These are phyloP conservation scores for Dryas alaskensis DNA, from an alignment of 306 rosid species.

Conservation along the genomic window DNA sequence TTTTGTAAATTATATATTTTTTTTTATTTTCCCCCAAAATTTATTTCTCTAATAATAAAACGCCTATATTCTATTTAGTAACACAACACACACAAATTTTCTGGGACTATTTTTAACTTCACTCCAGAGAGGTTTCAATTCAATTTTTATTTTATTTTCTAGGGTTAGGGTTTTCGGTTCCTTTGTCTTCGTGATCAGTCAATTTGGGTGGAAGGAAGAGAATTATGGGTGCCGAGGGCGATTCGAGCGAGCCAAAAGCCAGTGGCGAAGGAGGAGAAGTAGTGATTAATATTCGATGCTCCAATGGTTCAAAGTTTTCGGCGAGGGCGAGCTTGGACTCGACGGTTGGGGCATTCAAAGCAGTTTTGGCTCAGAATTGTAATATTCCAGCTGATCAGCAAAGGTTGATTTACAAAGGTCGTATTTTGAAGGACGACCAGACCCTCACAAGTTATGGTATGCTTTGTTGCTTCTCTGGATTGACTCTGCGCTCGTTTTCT, in stretches of 20 bases:
- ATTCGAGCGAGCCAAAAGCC: conserved; percentile 40
- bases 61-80: not conserved
- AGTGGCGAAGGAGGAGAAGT: conserved; percentile 27
- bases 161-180: conserved; percentile 31
- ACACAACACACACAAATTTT: not conserved
- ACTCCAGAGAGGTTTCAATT: not conserved
- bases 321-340: conserved; percentile 31
- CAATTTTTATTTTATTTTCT: not conserved
- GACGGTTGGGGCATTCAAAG: conserved; percentile 40
- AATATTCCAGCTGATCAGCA: conserved; percentile 50
- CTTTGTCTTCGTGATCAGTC: conserved; percentile 13
- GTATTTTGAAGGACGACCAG: conserved; percentile 53
- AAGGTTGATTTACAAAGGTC: conserved; percentile 54
- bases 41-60: not conserved
- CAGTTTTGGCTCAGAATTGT: conserved; percentile 39
- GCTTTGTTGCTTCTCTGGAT: not conserved
- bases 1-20: conserved; percentile 3
- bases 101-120: conserved; percentile 5
- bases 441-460: conserved; percentile 44
- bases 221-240: conserved; percentile 45
- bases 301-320: conserved; percentile 45
- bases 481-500: not conserved
- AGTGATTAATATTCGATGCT: conserved; percentile 38
- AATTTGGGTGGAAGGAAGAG: conserved; percentile 1
- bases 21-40: not conserved